Evolutionary conservation across 2,329 filamentous ascomycete genomes (phyloP), one percentile per base, ranked within the genome.

Genomic region (Leptographium galeiforme): DNA sequence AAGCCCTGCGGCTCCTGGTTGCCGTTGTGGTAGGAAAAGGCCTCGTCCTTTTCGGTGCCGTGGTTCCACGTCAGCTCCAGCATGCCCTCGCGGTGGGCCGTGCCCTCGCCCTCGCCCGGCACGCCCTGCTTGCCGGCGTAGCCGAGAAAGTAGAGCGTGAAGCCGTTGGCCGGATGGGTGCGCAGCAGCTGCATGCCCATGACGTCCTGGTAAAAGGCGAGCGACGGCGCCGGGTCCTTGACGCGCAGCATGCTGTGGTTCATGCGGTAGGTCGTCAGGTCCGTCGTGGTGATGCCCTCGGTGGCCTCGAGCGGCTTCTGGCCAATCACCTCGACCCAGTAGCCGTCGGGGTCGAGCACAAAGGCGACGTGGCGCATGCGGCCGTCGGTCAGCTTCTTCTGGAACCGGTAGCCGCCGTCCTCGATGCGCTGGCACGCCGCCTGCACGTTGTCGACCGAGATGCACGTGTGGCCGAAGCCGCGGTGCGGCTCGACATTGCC

Each of bases 171-270:
- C 25, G 78, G 69, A 61, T 80, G 84, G 3, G 82, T 90, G 56
- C 87, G 81, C 63, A 91, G 72, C 39, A 94, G 76, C 30, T 77
- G 79, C 93, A 97, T 96, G 56, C 93, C 93, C 69, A 97, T 76
- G 33, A 87, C 77, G 8, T 96, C 88, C 67, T 91, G 78, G 70
- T 91, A 91, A 67, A 87, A 91, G 63, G 82, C 81, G 63, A 90
- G 73, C 14, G 83, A 87, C 67, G 80, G 82, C 64, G 87, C 77
- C 30, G 76, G 73, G 61, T 87, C 82, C 72, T 96, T 97, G 70
- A 97, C 85, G 34, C 93, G 87, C 61, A 98, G 80, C 93, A 97
- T 97, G 54, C 87, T 89, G 71, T 93, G 87, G 71, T 93, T 90
- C 77, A 84, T 82, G 61, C 85, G 82, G 68, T 97, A 97, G 36